These are phyloP conservation scores for Casuarina glauca DNA, from an alignment of 306 rosid species.

Conservation along the genomic window DNA sequence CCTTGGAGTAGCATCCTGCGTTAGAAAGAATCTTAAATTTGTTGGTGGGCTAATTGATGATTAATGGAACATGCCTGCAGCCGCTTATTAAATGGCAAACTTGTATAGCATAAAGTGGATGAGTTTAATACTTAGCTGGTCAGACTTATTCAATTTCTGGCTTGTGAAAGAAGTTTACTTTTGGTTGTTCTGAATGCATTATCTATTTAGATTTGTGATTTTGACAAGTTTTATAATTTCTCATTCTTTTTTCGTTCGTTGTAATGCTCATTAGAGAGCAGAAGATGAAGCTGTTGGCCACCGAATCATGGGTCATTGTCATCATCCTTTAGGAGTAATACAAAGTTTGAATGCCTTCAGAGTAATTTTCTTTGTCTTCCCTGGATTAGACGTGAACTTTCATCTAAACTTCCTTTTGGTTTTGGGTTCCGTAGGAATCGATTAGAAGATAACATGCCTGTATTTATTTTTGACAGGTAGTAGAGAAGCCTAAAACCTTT, in stretches of 20 bases:
- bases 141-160: background rate
- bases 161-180: background rate
- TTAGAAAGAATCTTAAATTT: background rate
- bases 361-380: slow-evolving; percentile 44
- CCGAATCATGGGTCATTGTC: slow-evolving; percentile 70
- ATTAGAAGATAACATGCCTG: slow-evolving; percentile 5
- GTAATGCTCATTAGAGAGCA: slow-evolving; percentile 52
- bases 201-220: background rate
- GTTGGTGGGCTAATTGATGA: slow-evolving; percentile 22
- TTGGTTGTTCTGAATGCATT: too few relatives aligned
- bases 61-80: background rate
- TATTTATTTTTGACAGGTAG: slow-evolving; percentile 45
- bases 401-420: slow-evolving; percentile 4
- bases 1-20: background rate
- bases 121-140: background rate
- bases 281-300: slow-evolving; percentile 73
- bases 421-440: background rate
- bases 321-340: slow-evolving; percentile 68
- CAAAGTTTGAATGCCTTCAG: slow-evolving; percentile 59
- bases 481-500: slow-evolving; percentile 63
- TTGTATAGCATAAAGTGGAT: background rate
- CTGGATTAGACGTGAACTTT: slow-evolving; percentile 17
- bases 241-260: slow-evolving; percentile 23
- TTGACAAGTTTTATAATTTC: slow-evolving; percentile 8
- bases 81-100: background rate